phyloP scores from a whole-genome alignment of 2,329 filamentous ascomycete genomes.

The Westerdykella sp. region DNA sequence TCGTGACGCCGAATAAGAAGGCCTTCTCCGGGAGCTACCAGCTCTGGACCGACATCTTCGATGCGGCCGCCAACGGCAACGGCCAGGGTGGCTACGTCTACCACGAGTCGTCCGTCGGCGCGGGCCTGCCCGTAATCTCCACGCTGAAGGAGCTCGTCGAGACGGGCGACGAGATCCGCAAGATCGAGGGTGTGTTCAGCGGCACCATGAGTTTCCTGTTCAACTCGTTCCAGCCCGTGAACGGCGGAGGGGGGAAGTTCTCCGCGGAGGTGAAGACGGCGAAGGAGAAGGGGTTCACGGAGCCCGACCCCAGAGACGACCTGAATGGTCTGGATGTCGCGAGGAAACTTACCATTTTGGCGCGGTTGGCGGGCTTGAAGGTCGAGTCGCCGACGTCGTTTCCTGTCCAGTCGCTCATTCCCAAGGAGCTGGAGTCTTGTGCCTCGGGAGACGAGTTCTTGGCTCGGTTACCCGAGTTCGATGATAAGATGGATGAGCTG shows the following conservation, averaged over 20 bases:
- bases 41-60: slow-evolving; percentile 84
- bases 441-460: slow-evolving; percentile 81
- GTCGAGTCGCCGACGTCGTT: slow-evolving; percentile 82
- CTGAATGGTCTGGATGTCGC: slow-evolving; percentile 86
- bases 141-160: slow-evolving; percentile 91
- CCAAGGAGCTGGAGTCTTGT: slow-evolving; percentile 72
- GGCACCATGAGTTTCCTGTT: slow-evolving; percentile 98
- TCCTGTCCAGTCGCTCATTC: slow-evolving; percentile 90
- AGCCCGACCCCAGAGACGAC: slow-evolving; percentile 81
- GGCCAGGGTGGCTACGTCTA: slow-evolving; percentile 66
- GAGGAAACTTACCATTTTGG: slow-evolving; percentile 92
- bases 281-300: slow-evolving; percentile 87
- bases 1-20: slow-evolving; percentile 98
- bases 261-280: slow-evolving; percentile 87
- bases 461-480: slow-evolving; percentile 70
- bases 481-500: slow-evolving; percentile 80
- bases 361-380: slow-evolving; percentile 72
- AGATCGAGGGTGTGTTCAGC: slow-evolving; percentile 95
- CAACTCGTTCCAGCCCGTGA: slow-evolving; percentile 87
- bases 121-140: slow-evolving; percentile 86
- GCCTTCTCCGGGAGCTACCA: slow-evolving; percentile 78
- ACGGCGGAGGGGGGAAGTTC: slow-evolving; percentile 72
- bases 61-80: slow-evolving; percentile 58
- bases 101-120: slow-evolving; percentile 92
- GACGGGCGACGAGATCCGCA: slow-evolving; percentile 84